These are phyloP conservation scores for Dacryopinax spathularia DNA, from an alignment of 768 basidiomycete species.

Conservation along the genomic window DNA sequence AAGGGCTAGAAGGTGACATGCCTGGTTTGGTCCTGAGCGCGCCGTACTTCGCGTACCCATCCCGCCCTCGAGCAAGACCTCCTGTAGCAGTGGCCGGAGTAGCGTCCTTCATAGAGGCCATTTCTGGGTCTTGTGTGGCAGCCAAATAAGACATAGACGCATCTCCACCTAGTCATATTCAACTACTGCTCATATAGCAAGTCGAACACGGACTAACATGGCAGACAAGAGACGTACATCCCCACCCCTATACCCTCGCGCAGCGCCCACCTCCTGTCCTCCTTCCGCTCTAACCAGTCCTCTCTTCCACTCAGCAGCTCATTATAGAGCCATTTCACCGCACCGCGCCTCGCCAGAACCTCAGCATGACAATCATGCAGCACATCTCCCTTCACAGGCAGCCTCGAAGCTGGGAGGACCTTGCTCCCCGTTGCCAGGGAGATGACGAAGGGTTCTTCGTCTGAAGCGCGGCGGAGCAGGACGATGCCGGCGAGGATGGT, in stretches of 20 bases:
- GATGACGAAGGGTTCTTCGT: constrained; percentile 23
- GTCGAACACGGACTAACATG: constrained; percentile 28
- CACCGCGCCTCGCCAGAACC: constrained; percentile 69
- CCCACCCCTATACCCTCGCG: constrained; percentile 35
- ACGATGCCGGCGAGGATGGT: constrained; percentile 26
- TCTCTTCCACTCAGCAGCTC: constrained; percentile 33
- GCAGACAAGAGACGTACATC: constrained; percentile 66
- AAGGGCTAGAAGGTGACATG: not conserved
- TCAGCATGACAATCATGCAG: constrained; percentile 89
- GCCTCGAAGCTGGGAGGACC: constrained; percentile 50
- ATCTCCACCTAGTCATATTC: constrained; percentile 57
- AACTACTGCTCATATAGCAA: not conserved
- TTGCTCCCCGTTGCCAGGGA: constrained; percentile 75
- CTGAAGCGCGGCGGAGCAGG: constrained; percentile 10
- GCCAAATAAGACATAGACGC: constrained; percentile 74
- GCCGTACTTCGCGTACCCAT: constrained; percentile 59
- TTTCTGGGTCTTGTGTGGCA: constrained; percentile 51
- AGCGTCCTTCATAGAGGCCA: constrained; percentile 55
- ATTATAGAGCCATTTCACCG: constrained; percentile 63
- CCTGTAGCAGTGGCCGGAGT: constrained; percentile 4
- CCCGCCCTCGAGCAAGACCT: constrained; percentile 53
- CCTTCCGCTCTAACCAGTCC: constrained; percentile 32
- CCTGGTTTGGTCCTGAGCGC: constrained; percentile 89
- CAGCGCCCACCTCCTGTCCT: constrained; percentile 34
- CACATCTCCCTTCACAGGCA: constrained; percentile 58